Conservation (phyloP, 2,329 filamentous ascomycete genomes). For the Ophiocordyceps camponoti-leonardi region DNA sequence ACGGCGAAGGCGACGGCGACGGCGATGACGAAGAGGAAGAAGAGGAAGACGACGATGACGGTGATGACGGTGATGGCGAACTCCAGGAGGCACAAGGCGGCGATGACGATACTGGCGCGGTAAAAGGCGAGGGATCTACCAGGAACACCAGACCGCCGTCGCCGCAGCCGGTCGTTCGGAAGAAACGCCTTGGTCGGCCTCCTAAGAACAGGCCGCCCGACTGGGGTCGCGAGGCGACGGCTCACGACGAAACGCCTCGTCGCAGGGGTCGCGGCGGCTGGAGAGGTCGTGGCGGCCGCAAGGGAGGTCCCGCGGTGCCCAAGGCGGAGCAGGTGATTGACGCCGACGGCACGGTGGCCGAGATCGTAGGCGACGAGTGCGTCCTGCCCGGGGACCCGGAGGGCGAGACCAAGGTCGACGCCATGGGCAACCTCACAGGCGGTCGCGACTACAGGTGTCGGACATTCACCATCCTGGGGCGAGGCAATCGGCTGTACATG, state of each 20-base stretch:
- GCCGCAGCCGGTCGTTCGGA: slow-evolving; percentile 47
- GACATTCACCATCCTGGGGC: slow-evolving; percentile 77
- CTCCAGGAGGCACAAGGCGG: slow-evolving; percentile 26
- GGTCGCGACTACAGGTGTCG: slow-evolving; percentile 88
- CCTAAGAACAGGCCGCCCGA: slow-evolving; percentile 72
- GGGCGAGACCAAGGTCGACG: slow-evolving; percentile 88
- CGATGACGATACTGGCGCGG: slow-evolving; percentile 16
- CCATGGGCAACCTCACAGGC: slow-evolving; percentile 63
- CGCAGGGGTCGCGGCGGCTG: slow-evolving; percentile 55
- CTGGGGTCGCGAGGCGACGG: slow-evolving; percentile 49
- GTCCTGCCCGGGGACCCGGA: slow-evolving; percentile 72
- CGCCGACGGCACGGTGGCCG: slow-evolving; percentile 81
- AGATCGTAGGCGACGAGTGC: slow-evolving; percentile 84
- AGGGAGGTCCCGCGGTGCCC: slow-evolving; percentile 55
- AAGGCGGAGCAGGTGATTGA: slow-evolving; percentile 75
- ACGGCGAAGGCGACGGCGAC: slow-evolving; percentile 19
- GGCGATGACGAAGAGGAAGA: slow-evolving; percentile 1
- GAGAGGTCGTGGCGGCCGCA: slow-evolving; percentile 46
- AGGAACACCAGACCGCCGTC: slow-evolving; percentile 38
- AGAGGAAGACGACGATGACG: slow-evolving; percentile 15
- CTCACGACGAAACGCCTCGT: slow-evolving; percentile 41
- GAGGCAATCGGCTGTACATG: slow-evolving; percentile 87
- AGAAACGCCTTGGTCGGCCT: slow-evolving; percentile 67
- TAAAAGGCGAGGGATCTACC: slow-evolving; percentile 23
- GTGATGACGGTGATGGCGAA: slow-evolving; percentile 18